Evolutionary conservation across 768 basidiomycete species (phyloP).

Genomic region (Tylopilus rubrobrunneus): DNA sequence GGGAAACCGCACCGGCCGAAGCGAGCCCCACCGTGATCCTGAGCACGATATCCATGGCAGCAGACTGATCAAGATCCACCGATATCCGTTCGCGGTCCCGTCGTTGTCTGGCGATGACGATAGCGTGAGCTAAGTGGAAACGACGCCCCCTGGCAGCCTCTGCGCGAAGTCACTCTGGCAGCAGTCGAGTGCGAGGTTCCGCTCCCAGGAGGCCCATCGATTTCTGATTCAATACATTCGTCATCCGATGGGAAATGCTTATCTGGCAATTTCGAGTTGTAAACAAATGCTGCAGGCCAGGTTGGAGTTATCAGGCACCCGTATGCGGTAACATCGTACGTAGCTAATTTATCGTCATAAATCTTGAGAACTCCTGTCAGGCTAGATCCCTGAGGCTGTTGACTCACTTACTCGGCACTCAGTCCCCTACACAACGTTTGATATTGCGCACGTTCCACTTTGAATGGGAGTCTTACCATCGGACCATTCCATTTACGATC

Average conservation of each 20-base stretch:
- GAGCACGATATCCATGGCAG: background rate
- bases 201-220: slow-evolving; percentile 1
- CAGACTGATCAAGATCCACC: slow-evolving; percentile 15
- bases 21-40: background rate
- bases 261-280: background rate
- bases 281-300: background rate
- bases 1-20: background rate
- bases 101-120: slow-evolving; percentile 11
- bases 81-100: background rate
- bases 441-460: background rate
- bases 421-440: slow-evolving; percentile 1
- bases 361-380: slow-evolving; percentile 18
- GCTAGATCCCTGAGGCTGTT: slow-evolving; percentile 13
- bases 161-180: background rate
- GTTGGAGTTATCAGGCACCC: slow-evolving; percentile 5
- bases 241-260: background rate
- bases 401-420: slow-evolving; percentile 20
- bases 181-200: background rate
- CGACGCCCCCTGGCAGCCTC: background rate
- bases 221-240: slow-evolving; percentile 1
- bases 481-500: background rate
- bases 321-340: slow-evolving; percentile 17
- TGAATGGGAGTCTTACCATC: background rate
- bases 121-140: slow-evolving; percentile 14
- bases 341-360: slow-evolving; percentile 20